Percentiles rank a stretch among this genome's conserved stretches.
These are phyloP conservation scores for Phytopythium ostracodes DNA, from an alignment of 352 stramenopile species.

Conservation along the genomic window DNA sequence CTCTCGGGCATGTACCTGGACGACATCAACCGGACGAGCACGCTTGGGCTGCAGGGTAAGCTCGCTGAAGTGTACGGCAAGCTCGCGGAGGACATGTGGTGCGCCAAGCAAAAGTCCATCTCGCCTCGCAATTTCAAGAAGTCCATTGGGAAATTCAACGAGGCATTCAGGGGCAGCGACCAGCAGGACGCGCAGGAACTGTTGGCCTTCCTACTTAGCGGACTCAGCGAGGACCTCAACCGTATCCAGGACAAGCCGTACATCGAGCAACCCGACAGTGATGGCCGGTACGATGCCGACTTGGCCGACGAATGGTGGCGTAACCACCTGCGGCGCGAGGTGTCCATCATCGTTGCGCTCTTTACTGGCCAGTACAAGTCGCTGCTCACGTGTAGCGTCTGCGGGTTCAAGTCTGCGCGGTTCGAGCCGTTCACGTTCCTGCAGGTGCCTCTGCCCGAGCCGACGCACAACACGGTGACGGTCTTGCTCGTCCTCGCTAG, in stretches of 20 bases:
- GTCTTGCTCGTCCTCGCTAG: slow-evolving; percentile 75
- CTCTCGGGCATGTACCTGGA: slow-evolving; percentile 89
- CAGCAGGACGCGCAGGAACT: slow-evolving; percentile 99
- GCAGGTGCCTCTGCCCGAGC: slow-evolving; percentile 82
- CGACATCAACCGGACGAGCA: slow-evolving; percentile 96
- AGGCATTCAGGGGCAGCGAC: slow-evolving; percentile 95
- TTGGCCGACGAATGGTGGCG: slow-evolving; percentile 99
- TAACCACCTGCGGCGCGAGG: slow-evolving; percentile 96
- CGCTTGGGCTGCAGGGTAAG: slow-evolving; percentile 93
- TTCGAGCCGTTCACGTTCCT: slow-evolving; percentile 94
- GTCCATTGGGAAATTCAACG: slow-evolving; percentile 92
- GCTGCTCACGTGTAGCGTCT: slow-evolving; percentile 94
- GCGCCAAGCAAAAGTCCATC: slow-evolving; percentile 91
- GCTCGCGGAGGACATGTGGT: slow-evolving; percentile 95
- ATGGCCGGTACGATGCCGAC: slow-evolving; percentile 96
- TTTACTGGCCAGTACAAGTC: slow-evolving; percentile 99
- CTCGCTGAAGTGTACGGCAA: slow-evolving; percentile 95
- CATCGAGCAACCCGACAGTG: slow-evolving; percentile 96
- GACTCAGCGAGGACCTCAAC: slow-evolving; percentile 98
- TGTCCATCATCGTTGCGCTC: slow-evolving; percentile 98
- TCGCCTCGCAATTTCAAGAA: slow-evolving; percentile 93
- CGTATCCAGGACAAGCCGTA: slow-evolving; percentile 96
- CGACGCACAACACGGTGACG: slow-evolving; percentile 80
- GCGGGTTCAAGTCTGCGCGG: slow-evolving; percentile 91
- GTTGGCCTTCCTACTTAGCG: slow-evolving; percentile 94